Evolutionary conservation across 768 basidiomycete species (phyloP).

Genomic region (Xerocomellus amylosporus): DNA sequence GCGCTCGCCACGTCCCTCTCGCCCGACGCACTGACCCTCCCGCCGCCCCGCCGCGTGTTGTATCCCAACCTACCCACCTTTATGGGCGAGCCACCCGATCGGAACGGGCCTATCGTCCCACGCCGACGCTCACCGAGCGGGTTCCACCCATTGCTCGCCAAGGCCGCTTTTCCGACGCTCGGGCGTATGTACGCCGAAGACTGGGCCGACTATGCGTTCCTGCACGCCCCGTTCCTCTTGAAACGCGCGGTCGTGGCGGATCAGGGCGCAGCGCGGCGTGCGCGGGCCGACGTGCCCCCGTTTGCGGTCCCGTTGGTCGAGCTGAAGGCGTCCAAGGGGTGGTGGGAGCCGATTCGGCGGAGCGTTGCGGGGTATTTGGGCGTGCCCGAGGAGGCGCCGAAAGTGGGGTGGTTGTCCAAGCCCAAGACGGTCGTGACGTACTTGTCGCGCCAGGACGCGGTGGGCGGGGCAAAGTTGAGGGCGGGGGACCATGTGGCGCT

Average conservation of each 20-base stretch:
- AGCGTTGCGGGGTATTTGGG: constrained; percentile 45
- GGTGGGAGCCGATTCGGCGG: constrained; percentile 65
- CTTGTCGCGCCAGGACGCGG: constrained; percentile 58
- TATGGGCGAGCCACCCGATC: constrained; percentile 39
- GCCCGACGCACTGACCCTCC: constrained; percentile 49
- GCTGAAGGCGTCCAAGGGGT: constrained; percentile 45
- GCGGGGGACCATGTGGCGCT: constrained; percentile 58
- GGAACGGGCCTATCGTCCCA: constrained; percentile 31
- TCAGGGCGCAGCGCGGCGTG: constrained; percentile 56
- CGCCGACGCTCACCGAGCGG: constrained; percentile 53
- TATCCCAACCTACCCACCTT: constrained; percentile 69
- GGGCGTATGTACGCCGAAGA: constrained; percentile 68
- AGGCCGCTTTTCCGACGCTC: constrained; percentile 71
- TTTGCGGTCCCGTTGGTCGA: constrained; percentile 44
- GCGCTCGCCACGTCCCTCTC: constrained; percentile 51
- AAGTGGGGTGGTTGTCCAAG: constrained; percentile 16
- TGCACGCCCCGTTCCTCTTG: constrained; percentile 68
- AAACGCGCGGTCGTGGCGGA: constrained; percentile 79
- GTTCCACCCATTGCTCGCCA: constrained; percentile 69
- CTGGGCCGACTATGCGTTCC: constrained; percentile 70
- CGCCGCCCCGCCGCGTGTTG: constrained; percentile 70
- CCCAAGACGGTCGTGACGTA: constrained; percentile 60
- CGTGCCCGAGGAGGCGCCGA: constrained; percentile 20
- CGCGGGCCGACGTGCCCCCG: constrained; percentile 21
- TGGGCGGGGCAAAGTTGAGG: constrained; percentile 48